phyloP scores from a whole-genome alignment of 257 asterid species.

The Perilla frutescens region DNA sequence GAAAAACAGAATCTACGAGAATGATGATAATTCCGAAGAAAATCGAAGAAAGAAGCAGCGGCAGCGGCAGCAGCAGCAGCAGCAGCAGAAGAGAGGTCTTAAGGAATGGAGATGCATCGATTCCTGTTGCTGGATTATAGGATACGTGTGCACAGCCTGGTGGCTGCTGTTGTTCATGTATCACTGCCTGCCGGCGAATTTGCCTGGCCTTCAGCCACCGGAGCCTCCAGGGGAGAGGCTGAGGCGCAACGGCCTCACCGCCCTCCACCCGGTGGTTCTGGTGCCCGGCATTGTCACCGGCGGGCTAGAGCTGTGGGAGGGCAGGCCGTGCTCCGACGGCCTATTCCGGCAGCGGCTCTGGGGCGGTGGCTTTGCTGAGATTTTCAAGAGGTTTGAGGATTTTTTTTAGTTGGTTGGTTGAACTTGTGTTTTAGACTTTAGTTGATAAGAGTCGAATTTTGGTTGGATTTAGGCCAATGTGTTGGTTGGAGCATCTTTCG shows the following conservation, averaged over 20 bases:
- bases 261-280: slow-evolving; percentile 76
- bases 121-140: slow-evolving; percentile 68
- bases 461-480: slow-evolving; percentile 68
- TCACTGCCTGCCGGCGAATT: slow-evolving; percentile 54
- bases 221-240: slow-evolving; percentile 73
- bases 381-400: slow-evolving; percentile 66
- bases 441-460: background rate
- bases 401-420: background rate
- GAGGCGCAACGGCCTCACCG: slow-evolving; percentile 59
- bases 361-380: slow-evolving; percentile 84
- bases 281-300: slow-evolving; percentile 97
- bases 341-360: slow-evolving; percentile 80
- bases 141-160: slow-evolving; percentile 72
- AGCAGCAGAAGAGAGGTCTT: background rate
- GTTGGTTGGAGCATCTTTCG: slow-evolving; percentile 95
- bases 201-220: slow-evolving; percentile 44
- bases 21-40: background rate
- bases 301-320: slow-evolving; percentile 97
- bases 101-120: slow-evolving; percentile 72
- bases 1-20: background rate
- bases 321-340: slow-evolving; percentile 82
- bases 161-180: slow-evolving; percentile 65
- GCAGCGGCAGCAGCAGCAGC: background rate
- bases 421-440: too few species aligned
- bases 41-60: slow-evolving; percentile 30